These are phyloP conservation scores for Ganoderma resinaceum DNA, from an alignment of 1,284 basidiomycete genomes.

Conservation along the genomic window DNA sequence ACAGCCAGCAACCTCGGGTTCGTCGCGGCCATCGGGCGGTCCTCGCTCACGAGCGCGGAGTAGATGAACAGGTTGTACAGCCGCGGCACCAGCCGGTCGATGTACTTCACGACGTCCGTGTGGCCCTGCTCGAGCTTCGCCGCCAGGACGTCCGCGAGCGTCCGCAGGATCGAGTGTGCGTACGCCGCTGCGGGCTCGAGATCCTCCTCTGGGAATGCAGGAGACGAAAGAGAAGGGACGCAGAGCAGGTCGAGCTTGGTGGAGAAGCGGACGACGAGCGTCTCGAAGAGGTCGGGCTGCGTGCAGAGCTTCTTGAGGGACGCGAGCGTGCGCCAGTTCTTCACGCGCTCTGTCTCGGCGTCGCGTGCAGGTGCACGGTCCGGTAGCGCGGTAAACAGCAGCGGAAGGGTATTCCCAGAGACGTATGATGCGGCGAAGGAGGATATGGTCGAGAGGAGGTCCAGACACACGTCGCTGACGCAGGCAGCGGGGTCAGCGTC, in stretches of 20 bases:
- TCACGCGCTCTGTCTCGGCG: constrained; percentile 61
- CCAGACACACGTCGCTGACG: constrained; percentile 71
- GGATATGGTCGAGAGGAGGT: constrained; percentile 75
- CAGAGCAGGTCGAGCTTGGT: constrained; percentile 83
- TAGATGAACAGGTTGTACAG: constrained; percentile 77
- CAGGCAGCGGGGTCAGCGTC: background rate
- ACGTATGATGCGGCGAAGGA: constrained; percentile 70
- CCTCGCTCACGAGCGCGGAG: constrained; percentile 51
- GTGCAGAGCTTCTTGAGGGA: constrained; percentile 81
- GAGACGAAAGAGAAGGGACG: constrained; percentile 41
- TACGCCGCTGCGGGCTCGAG: constrained; percentile 77
- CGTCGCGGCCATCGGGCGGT: constrained; percentile 50
- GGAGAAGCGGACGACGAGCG: constrained; percentile 79
- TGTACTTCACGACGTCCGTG: constrained; percentile 79
- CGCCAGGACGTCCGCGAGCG: constrained; percentile 68
- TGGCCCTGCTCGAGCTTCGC: constrained; percentile 71
- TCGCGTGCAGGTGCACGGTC: constrained; percentile 66
- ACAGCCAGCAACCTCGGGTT: constrained; percentile 73
- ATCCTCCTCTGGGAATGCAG: constrained; percentile 26
- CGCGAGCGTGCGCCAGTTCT: constrained; percentile 75
- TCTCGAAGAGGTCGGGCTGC: constrained; percentile 84
- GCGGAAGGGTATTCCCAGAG: constrained; percentile 79
- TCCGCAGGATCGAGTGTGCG: constrained; percentile 81
- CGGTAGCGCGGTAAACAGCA: constrained; percentile 80
- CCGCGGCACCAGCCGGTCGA: constrained; percentile 75